phyloP scores from a whole-genome alignment of 2,329 filamentous ascomycete species.

The Bipolaris cookei region DNA sequence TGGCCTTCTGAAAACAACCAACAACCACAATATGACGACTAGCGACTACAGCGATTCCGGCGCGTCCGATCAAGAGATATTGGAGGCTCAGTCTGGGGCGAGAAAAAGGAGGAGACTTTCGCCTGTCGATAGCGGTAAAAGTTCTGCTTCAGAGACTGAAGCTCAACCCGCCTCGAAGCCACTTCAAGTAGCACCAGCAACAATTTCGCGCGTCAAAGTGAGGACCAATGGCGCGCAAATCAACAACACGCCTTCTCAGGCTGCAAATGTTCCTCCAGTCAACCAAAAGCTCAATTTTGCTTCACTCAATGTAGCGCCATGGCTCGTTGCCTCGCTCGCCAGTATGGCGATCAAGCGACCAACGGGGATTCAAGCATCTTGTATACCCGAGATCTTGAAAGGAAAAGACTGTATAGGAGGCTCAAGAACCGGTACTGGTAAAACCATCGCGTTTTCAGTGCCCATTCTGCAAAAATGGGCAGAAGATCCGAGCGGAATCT shows the following conservation, averaged over 20 bases:
- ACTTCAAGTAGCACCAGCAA: slow-evolving; percentile 26
- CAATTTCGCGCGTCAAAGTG: slow-evolving; percentile 46
- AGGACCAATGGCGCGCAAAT: slow-evolving; percentile 28
- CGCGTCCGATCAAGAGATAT: slow-evolving; percentile 36
- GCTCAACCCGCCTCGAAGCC: slow-evolving; percentile 14
- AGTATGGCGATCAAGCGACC: slow-evolving; percentile 83
- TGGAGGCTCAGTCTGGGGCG: slow-evolving; percentile 39
- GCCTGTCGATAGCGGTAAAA: slow-evolving; percentile 16
- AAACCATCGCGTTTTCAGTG: slow-evolving; percentile 94
- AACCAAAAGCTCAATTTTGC: slow-evolving; percentile 68
- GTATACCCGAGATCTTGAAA: slow-evolving; percentile 89
- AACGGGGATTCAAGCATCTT: slow-evolving; percentile 89
- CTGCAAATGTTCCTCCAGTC: slow-evolving; percentile 7
- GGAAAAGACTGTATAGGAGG: slow-evolving; percentile 92
- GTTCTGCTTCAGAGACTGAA: slow-evolving; percentile 25
- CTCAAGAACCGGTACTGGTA: slow-evolving; percentile 93
- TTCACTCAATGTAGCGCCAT: slow-evolving; percentile 76
- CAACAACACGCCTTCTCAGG: slow-evolving; percentile 8
- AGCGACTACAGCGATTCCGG: slow-evolving; percentile 27
- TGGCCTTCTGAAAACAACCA: slow-evolving; percentile 1
- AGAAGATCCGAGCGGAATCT: slow-evolving; percentile 89
- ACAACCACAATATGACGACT: slow-evolving; percentile 20
- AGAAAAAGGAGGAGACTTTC: slow-evolving; percentile 49
- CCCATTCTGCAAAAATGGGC: slow-evolving; percentile 95
- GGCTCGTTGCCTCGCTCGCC: slow-evolving; percentile 82